phyloP scores from a whole-genome alignment of 1,139 yeast genomes.

The Pneumocystis oryctolagi region DNA sequence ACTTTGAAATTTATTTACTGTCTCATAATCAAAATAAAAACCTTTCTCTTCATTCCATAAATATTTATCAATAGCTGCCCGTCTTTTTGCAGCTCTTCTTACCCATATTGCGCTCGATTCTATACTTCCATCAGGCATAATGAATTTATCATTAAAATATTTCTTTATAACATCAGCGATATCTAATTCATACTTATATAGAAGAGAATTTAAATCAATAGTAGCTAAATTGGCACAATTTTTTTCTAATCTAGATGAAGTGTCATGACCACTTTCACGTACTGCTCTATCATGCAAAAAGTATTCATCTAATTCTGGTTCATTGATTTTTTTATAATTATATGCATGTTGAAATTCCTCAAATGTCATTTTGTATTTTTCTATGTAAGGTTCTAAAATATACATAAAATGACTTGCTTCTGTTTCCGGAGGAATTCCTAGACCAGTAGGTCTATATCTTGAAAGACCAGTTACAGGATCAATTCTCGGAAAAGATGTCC shows the following conservation, averaged over 20 bases:
- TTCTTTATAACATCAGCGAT: slow-evolving; percentile 51
- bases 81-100: slow-evolving; percentile 40
- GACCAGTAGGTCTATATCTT: slow-evolving; percentile 78
- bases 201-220: slow-evolving; percentile 69
- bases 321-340: slow-evolving; percentile 49
- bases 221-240: slow-evolving; percentile 82
- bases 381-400: slow-evolving; percentile 52
- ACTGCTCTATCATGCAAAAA: slow-evolving; percentile 90
- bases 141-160: slow-evolving; percentile 39
- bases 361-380: slow-evolving; percentile 45
- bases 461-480: slow-evolving; percentile 72
- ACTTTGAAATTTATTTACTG: slow-evolving; percentile 41
- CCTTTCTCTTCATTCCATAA: slow-evolving; percentile 75
- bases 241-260: slow-evolving; percentile 80
- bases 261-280: slow-evolving; percentile 93
- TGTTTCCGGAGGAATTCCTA: slow-evolving; percentile 92
- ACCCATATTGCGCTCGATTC: slow-evolving; percentile 50
- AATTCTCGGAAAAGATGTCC: slow-evolving; percentile 62
- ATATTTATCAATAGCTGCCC: slow-evolving; percentile 45
- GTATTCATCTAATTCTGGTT: slow-evolving; percentile 73
- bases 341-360: slow-evolving; percentile 60
- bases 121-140: slow-evolving; percentile 19
- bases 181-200: slow-evolving; percentile 82
- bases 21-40: slow-evolving; percentile 73
- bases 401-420: slow-evolving; percentile 78